Base-by-base conservation (phyloP, 371 early-diverging fungal genomes). In the Rhizopus sp. region DNA sequence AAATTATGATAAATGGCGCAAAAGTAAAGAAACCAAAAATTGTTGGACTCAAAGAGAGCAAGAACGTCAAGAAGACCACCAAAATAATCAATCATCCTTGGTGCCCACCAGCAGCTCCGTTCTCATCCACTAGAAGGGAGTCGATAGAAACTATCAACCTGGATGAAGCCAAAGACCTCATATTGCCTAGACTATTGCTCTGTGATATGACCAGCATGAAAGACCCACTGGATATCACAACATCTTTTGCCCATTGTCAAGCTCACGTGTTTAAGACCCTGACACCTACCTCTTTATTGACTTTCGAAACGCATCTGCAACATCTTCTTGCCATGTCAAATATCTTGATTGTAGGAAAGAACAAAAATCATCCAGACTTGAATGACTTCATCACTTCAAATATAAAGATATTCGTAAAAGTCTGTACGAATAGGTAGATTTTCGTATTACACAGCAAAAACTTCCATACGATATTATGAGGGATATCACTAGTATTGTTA, bases 101-200 rank as follows among this genome's bases (percentile, higher is more conserved):
- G 17, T 45, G 30, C 29, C 45, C 45, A 45, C 45, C 30, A 45
- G 3, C 45, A 45, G 45, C 45, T 45, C 45, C 30, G 29, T 12
- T 15, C 45, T 45, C 45, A 29, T 16, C 45, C 12, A 45, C 41
- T 30, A 49, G 45, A 58, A 50, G 42, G 42, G 58, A 58, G 8
- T 13, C 50, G n/a, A 37, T 51, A 17, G 51, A 58, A 44, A 58
- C 44, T 44, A 51, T 51, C 32, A 58, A 51, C 49, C 44, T 58
- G 17, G 50, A 50, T 50, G 50, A 58, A 39, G 51, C 51, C 45
- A 58, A 58, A 58, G 58, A 49, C 39, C 46, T 48, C n/a, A 56
- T 56, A 29, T 50, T 29, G 48, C 32, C 48, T 31, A 29, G 32
- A 48, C 4, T 48, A 48, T 48, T 13, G 15, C 48, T 12, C 15